Base-by-base conservation (phyloP, 1,139 yeast species). In the Spathaspora sp. region DNA sequence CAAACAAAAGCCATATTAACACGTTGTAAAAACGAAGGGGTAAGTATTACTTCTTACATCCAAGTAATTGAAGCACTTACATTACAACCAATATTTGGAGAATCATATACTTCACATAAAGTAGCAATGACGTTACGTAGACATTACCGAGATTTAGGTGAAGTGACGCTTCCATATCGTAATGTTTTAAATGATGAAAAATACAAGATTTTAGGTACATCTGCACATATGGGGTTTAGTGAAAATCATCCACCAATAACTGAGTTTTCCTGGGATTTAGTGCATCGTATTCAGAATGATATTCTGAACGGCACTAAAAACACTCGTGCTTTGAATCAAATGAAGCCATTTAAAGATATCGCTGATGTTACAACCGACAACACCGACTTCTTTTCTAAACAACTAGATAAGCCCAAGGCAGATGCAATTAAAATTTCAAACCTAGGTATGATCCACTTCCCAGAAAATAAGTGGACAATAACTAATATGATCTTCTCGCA, bases 371-470 rank as follows among this genome's bases (percentile, higher is more conserved):
- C 49, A 10, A 56, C 56, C 2, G 57, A 60, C 40, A 67, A 64
- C 38, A 37, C 31, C 1, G 53, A 49, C 3, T 56, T 64, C 36
- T 72, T 72, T 44, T 54, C 52, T 7, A 41, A 46, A 2, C 52
- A 49, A 6, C 49, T 70, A 39, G 65, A 63, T 4, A 59, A 62
- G n/a, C 60, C 63, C 3, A 67, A 66, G 48, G 62, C 61, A 1
- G 78, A 71, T 44, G 53, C 70, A 0, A 49, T 63, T 17, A 74
- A 74, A 47, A 50, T 70, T 24, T 74, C 79, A 10, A 74, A 74
- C 49, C 58, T 74, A 50, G 79, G 79, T 2, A 51, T 63, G 4
- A 55, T 67, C 18, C 60, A 59, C 7, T 39, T 57, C 11, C 63
- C 67, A 1, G 41, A 13, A 9, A 48, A 42, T 17, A 43, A 43